Conservation (phyloP, 2,329 filamentous ascomycete species). For the Alternaria sp. region DNA sequence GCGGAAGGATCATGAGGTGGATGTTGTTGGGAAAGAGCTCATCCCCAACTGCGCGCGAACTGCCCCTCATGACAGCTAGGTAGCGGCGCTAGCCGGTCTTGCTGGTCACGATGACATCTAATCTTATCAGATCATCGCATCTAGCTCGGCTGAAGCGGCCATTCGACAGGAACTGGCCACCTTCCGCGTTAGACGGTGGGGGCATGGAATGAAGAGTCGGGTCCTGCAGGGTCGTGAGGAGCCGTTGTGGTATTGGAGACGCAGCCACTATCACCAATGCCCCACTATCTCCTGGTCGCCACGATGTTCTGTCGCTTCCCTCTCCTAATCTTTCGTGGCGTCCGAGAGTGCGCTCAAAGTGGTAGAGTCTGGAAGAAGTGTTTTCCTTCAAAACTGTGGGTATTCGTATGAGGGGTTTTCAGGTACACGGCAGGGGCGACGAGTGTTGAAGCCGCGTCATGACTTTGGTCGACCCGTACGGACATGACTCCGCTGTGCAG, state of each 20-base stretch:
- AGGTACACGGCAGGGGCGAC: background rate
- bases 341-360: background rate
- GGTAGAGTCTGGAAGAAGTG: background rate
- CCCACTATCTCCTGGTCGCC: background rate
- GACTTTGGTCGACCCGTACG: background rate
- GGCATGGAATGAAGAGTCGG: background rate
- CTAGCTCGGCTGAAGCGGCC: background rate
- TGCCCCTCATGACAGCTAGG: background rate
- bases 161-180: background rate
- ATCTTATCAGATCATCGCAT: slow-evolving; percentile 23
- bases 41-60: background rate
- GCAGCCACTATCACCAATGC: slow-evolving; percentile 10
- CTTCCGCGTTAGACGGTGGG: background rate
- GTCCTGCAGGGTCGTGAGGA: background rate
- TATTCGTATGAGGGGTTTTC: background rate
- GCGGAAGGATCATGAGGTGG: background rate
- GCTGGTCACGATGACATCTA: slow-evolving; percentile 11
- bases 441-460: background rate
- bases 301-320: background rate
- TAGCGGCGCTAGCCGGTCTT: background rate
- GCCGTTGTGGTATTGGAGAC: slow-evolving; percentile 2
- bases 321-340: background rate
- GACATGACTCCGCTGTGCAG: background rate
- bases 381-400: background rate
- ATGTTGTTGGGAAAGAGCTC: background rate